phyloP scores from a whole-genome alignment of 2,329 filamentous ascomycete genomes.

The Sporothrix brasiliensis region DNA sequence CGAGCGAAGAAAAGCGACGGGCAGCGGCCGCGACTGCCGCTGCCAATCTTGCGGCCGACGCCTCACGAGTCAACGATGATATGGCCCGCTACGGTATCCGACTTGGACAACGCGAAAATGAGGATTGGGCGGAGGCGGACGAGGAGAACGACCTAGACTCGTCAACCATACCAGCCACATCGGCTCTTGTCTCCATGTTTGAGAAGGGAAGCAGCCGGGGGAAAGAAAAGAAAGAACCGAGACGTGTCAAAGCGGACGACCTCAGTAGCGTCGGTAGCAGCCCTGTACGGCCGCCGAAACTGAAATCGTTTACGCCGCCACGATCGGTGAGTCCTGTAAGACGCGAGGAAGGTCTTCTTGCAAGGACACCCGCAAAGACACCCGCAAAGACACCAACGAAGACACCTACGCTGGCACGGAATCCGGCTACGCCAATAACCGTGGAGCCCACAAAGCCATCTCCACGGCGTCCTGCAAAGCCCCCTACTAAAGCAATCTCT shows the following conservation, averaged over 20 bases:
- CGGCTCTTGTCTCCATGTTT: conserved; percentile 68
- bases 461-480: background rate
- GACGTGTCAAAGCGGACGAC: background rate
- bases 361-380: background rate
- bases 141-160: conserved; percentile 48
- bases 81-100: conserved; percentile 20
- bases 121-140: background rate
- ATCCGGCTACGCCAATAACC: background rate
- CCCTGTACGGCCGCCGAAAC: background rate
- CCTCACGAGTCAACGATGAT: background rate
- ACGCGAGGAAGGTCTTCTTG: background rate
- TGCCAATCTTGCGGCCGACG: conserved; percentile 11
- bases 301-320: conserved; percentile 43
- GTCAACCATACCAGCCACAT: conserved; percentile 63
- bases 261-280: conserved; percentile 2
- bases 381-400: background rate
- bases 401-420: background rate
- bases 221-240: background rate
- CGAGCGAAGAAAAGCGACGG: conserved; percentile 20
- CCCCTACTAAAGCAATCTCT: background rate
- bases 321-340: conserved; percentile 39
- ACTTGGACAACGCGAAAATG: background rate
- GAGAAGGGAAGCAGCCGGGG: conserved; percentile 50
- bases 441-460: background rate
- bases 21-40: conserved; percentile 9